phyloP scores from a whole-genome alignment of 306 rosid species.

The Vigna nakashimae region DNA sequence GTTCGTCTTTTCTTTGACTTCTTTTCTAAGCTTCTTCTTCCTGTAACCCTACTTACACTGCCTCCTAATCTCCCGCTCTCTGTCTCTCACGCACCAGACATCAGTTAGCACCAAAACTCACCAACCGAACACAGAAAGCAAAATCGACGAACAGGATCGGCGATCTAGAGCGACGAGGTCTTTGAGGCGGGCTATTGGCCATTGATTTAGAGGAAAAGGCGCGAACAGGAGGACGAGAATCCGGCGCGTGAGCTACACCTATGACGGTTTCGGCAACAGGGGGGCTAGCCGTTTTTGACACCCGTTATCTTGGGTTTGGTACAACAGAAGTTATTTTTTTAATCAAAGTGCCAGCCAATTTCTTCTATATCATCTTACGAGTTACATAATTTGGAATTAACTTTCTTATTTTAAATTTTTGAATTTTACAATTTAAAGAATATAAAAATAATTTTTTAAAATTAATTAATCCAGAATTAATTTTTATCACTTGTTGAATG shows the following conservation, averaged over 20 bases:
- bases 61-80: slow-evolving; percentile 14
- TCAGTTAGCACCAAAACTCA: slow-evolving; percentile 20
- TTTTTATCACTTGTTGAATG: too few species aligned
- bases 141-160: slow-evolving; percentile 56
- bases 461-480: too few species aligned
- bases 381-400: too few species aligned
- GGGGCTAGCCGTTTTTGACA: background rate
- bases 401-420: too few species aligned
- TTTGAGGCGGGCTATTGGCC: slow-evolving; percentile 80
- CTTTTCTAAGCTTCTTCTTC: too few species aligned
- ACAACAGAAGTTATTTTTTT: too few species aligned
- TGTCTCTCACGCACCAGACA: slow-evolving; percentile 26
- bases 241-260: slow-evolving; percentile 53
- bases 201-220: slow-evolving; percentile 67
- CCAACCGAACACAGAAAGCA: slow-evolving; percentile 32
- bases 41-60: background rate
- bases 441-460: too few species aligned
- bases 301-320: too few species aligned
- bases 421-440: too few species aligned
- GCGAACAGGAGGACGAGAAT: slow-evolving; percentile 45
- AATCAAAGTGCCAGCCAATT: too few species aligned
- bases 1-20: too few species aligned
- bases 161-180: slow-evolving; percentile 70
- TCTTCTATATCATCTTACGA: too few species aligned
- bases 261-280: slow-evolving; percentile 47